phyloP scores from a whole-genome alignment of 768 basidiomycete species.

The Mycena crocata region DNA sequence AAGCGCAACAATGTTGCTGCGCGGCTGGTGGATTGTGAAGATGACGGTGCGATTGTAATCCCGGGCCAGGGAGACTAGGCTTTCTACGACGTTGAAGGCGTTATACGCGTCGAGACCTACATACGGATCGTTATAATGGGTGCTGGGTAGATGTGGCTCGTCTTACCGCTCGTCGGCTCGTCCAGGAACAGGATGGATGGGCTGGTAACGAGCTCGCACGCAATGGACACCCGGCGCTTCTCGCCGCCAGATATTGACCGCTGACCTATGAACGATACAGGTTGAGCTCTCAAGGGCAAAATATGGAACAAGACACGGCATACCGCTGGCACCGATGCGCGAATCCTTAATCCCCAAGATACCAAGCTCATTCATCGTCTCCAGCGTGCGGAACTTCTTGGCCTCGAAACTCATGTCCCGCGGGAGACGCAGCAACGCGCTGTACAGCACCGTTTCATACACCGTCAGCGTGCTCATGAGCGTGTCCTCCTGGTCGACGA shows the following conservation, averaged over 20 bases:
- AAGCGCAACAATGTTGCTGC: constrained; percentile 95
- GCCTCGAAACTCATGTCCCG: constrained; percentile 95
- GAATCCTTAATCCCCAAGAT: constrained; percentile 91
- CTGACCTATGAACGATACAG: constrained; percentile 63
- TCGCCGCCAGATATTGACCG: constrained; percentile 97
- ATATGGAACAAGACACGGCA: constrained; percentile 37
- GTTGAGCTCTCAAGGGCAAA: constrained; percentile 2
- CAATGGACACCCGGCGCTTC: constrained; percentile 96
- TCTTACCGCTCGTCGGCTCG: constrained; percentile 93
- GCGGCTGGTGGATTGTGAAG: constrained; percentile 98
- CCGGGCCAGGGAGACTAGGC: constrained; percentile 84
- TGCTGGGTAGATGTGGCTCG: background rate
- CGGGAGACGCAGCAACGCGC: constrained; percentile 89
- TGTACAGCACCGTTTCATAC: constrained; percentile 96
- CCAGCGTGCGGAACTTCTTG: constrained; percentile 94
- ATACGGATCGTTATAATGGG: background rate
- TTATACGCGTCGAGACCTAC: constrained; percentile 94
- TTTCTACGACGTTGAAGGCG: constrained; percentile 93
- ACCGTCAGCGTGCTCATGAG: constrained; percentile 97
- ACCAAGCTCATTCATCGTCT: constrained; percentile 96
- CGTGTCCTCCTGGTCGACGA: constrained; percentile 98
- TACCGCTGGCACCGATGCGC: constrained; percentile 89
- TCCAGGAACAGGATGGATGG: constrained; percentile 97
- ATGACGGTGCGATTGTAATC: constrained; percentile 95
- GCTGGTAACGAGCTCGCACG: constrained; percentile 97